Percentiles rank a stretch among this genome's conserved stretches.
Conservation (phyloP, 2,329 filamentous ascomycete genomes). For the Penicillium sp. region DNA sequence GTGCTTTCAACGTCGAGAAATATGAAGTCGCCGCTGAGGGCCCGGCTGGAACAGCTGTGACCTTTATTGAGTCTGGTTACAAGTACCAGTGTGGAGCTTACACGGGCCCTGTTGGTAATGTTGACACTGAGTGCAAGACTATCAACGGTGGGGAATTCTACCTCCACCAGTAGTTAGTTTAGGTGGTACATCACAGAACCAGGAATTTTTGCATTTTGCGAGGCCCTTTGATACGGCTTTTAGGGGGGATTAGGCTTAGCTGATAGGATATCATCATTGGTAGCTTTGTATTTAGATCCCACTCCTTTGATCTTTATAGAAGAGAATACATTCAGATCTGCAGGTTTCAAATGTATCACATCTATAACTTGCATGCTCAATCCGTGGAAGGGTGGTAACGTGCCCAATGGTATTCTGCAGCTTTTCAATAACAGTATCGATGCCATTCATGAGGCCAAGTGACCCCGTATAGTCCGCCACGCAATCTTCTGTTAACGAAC, state of each 20-base stretch:
- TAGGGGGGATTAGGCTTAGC: neutral
- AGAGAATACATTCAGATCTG: neutral
- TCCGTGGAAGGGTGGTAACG: neutral
- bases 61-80: neutral
- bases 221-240: neutral
- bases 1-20: neutral
- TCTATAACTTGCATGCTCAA: neutral
- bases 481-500: neutral
- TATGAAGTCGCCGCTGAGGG: neutral
- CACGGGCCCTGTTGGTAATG: neutral
- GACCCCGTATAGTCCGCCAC: neutral
- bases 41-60: neutral
- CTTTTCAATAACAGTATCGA: neutral
- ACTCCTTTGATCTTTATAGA: neutral
- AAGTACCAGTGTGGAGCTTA: constrained; percentile 7
- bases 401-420: neutral
- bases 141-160: constrained; percentile 4
- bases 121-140: constrained; percentile 2
- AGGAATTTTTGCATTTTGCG: neutral
- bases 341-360: neutral
- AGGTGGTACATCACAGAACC: neutral
- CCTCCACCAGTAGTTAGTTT: neutral
- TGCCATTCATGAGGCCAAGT: neutral
- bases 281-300: neutral
- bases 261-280: neutral